Percentiles rank a stretch among this genome's conserved stretches.
Conservation (phyloP, 306 rosid genomes). For the Malus sieversii region DNA sequence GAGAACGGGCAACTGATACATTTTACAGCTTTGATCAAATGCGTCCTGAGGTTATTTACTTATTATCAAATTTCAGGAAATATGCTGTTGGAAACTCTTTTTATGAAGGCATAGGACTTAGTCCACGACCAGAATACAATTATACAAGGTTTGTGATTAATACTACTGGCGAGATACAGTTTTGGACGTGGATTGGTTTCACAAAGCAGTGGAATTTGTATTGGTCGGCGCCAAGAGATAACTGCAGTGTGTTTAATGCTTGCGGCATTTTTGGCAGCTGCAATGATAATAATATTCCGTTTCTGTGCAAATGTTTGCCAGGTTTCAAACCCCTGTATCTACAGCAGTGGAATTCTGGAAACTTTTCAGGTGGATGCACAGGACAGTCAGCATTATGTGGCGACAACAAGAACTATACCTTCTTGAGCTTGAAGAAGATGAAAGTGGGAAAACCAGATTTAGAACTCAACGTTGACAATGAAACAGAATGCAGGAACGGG, state of each 20-base stretch:
- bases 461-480: neutral
- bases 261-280: slow-evolving; percentile 38
- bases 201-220: neutral
- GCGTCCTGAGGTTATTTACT: no score
- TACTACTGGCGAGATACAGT: slow-evolving; percentile 1
- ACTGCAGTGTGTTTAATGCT: slow-evolving; percentile 1
- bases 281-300: neutral
- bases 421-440: slow-evolving; percentile 8
- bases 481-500: slow-evolving; percentile 2
- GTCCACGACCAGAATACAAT: no score
- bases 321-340: slow-evolving; percentile 7
- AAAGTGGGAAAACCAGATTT: neutral
- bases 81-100: no score
- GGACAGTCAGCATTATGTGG: neutral
- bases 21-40: no score
- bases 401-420: neutral
- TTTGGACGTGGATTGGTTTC: neutral
- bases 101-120: no score
- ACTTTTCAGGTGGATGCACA: slow-evolving; percentile 16
- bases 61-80: no score
- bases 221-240: slow-evolving; percentile 13
- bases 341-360: neutral
- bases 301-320: slow-evolving; percentile 34
- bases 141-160: slow-evolving; percentile 20
- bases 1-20: no score